These are phyloP conservation scores for Leishmania turanica DNA, from an alignment of 208 protist genomes.

Conservation along the genomic window DNA sequence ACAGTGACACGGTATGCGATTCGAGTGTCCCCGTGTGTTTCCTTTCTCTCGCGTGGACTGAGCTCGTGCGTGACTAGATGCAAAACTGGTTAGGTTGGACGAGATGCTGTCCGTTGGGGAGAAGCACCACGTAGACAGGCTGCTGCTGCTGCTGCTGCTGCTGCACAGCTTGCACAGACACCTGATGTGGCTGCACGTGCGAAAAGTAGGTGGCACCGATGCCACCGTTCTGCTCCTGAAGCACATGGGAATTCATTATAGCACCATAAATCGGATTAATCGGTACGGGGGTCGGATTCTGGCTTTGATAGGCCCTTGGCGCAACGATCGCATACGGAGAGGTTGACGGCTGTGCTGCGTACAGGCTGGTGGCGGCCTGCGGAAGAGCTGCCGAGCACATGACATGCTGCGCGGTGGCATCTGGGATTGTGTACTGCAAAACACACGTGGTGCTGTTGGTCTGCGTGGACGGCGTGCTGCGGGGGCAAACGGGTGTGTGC, in stretches of 20 bases:
- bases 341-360: conserved; percentile 5
- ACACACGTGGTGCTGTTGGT: conserved; percentile 7
- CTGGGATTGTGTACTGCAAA: neutral
- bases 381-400: conserved; percentile 9
- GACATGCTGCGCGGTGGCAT: conserved; percentile 2
- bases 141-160: conserved; percentile 14
- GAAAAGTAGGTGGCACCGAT: conserved; percentile 5
- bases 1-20: neutral
- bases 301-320: conserved; percentile 4
- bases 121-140: conserved; percentile 40
- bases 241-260: conserved; percentile 5
- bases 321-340: conserved; percentile 12
- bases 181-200: conserved; percentile 15
- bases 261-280: conserved; percentile 10
- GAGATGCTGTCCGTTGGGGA: conserved; percentile 37
- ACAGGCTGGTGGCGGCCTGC: neutral
- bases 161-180: conserved; percentile 1
- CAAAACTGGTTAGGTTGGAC: conserved; percentile 22
- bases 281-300: neutral
- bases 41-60: neutral
- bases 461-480: conserved; percentile 9
- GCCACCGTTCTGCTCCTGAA: neutral
- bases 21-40: neutral
- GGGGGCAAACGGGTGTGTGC: neutral
- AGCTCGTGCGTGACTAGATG: conserved; percentile 1